A percentile compares a stretch with the other conserved stretches of the same genome.
Conservation (phyloP, 164 flowering plant species). For the Malania oleifera region DNA sequence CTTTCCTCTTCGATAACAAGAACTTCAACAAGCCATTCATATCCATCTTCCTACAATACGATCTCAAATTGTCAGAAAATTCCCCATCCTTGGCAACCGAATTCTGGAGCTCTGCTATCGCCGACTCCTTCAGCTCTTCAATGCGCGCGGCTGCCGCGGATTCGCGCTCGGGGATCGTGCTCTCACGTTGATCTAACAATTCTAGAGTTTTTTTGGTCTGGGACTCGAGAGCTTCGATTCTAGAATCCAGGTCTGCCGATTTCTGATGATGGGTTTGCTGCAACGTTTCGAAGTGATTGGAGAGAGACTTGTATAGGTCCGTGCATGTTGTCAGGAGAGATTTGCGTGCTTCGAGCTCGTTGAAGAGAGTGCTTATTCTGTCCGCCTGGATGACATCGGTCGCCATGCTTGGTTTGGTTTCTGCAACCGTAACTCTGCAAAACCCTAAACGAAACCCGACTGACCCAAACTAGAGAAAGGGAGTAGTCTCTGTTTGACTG, state of each 20-base stretch:
- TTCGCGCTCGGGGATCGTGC: conserved; percentile 44
- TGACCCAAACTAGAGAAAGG: too few species aligned
- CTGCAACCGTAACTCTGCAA: not conserved
- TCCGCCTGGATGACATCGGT: conserved; percentile 19
- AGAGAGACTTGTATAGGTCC: conserved; percentile 35
- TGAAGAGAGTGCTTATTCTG: conserved; percentile 26
- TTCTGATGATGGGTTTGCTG: conserved; percentile 27
- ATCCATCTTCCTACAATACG: conserved; percentile 43
- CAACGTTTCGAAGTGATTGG: conserved; percentile 37
- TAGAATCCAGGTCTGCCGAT: conserved; percentile 37
- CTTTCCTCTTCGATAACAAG: conserved; percentile 41
- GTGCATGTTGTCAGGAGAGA: conserved; percentile 35
- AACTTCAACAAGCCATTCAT: conserved; percentile 31
- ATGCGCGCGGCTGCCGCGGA: conserved; percentile 29
- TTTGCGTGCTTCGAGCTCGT: conserved; percentile 33
- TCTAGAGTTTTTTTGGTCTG: conserved; percentile 30
- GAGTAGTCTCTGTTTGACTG: too few species aligned
- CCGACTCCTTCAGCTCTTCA: conserved; percentile 27
- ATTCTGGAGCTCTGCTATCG: conserved; percentile 30
- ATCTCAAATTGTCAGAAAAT: conserved; percentile 25
- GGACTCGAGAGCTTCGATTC: conserved; percentile 35
- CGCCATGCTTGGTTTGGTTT: conserved; percentile 16
- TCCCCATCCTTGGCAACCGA: not conserved
- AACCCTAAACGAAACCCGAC: not conserved
- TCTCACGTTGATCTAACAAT: conserved; percentile 31